Evolutionary conservation across 106 monocot species (phyloP).

Genomic region (Platanthera zijinensis): DNA sequence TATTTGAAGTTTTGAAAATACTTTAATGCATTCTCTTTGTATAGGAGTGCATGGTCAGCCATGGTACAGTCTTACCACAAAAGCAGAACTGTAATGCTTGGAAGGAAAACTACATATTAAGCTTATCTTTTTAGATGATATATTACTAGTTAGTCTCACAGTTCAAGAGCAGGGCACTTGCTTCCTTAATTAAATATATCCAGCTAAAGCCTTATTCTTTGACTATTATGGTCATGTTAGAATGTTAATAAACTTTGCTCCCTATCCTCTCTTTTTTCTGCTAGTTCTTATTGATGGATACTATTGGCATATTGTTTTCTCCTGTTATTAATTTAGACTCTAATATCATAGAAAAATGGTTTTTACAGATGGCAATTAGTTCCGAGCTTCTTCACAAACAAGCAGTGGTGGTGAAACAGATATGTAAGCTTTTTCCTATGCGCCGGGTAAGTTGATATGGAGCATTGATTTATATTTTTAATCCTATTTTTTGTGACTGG

Average conservation of each 20-base stretch:
- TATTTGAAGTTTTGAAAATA: background rate
- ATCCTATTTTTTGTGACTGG: background rate
- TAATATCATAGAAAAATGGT: conserved; percentile 5
- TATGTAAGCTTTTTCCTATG: conserved; percentile 78
- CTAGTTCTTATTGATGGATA: background rate
- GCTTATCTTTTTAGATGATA: background rate
- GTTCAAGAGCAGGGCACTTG: background rate
- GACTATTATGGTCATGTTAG: background rate
- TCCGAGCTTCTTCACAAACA: conserved; percentile 82
- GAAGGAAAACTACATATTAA: background rate
- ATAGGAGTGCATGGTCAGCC: background rate
- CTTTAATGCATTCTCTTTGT: background rate
- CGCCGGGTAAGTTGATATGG: conserved; percentile 47
- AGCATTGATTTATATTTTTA: conserved; percentile 4
- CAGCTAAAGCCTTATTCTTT: background rate
- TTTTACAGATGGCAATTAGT: conserved; percentile 71
- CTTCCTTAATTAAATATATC: background rate
- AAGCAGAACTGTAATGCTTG: background rate
- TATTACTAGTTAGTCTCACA: background rate
- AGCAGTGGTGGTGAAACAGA: conserved; percentile 66
- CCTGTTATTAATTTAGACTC: background rate
- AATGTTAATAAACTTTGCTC: background rate
- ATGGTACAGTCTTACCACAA: background rate
- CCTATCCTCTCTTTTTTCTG: background rate
- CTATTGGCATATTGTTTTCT: background rate